Evolutionary conservation across 345 rosid genomes (phyloP).

Genomic region (Citrus hindsii): DNA sequence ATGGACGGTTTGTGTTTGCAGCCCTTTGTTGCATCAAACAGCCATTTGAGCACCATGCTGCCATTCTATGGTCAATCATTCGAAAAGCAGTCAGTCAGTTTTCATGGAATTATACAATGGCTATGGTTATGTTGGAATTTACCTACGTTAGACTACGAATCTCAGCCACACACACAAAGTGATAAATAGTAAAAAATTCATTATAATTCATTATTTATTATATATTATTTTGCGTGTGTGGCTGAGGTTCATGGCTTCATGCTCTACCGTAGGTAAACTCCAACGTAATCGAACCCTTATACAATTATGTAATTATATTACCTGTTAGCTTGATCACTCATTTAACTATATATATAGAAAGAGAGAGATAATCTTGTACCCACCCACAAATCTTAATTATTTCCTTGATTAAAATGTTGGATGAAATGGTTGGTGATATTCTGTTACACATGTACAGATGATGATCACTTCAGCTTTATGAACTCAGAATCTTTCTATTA

Average conservation of each 20-base stretch:
- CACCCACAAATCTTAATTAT: neutral
- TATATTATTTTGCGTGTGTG: too few species aligned
- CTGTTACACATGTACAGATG: neutral
- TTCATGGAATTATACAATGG: neutral
- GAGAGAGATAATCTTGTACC: neutral
- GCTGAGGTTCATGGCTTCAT: too few species aligned
- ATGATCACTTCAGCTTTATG: neutral
- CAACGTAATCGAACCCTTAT: too few species aligned
- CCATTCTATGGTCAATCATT: neutral
- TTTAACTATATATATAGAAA: neutral
- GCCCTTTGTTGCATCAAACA: neutral
- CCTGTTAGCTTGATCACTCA: neutral
- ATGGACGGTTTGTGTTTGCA: neutral
- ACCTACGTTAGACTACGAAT: fast-evolving
- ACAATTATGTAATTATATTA: neutral
- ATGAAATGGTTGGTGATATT: neutral
- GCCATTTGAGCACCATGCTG: neutral
- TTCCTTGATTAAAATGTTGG: neutral
- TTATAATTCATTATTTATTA: too few species aligned
- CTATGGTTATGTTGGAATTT: too few species aligned
- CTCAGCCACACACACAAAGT: fast-evolving
- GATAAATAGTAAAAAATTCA: too few species aligned
- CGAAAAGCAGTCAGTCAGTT: neutral
- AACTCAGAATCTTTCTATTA: neutral
- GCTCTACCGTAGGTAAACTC: too few species aligned